These are phyloP conservation scores for Sphenostylis stenocarpa DNA, from an alignment of 306 rosid species.

Conservation along the genomic window DNA sequence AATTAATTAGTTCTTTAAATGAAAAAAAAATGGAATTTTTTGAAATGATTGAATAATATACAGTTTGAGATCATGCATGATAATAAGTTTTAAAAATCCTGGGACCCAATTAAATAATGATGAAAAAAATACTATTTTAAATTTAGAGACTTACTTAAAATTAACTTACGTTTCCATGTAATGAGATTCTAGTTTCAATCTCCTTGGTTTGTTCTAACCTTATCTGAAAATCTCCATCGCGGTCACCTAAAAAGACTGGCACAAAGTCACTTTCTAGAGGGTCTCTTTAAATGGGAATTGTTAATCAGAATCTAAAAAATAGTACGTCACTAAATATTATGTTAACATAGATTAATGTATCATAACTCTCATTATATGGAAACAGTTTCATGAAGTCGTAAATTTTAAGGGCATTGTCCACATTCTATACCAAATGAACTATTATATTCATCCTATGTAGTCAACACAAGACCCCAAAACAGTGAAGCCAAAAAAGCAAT, in stretches of 20 bases:
- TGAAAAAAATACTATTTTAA: too few species aligned
- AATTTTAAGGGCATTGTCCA: background rate
- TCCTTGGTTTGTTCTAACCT: constrained; percentile 1
- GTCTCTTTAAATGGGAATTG: constrained; percentile 8
- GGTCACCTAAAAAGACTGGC: constrained; percentile 18
- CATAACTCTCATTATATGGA: background rate
- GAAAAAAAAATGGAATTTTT: too few species aligned
- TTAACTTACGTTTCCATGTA: background rate
- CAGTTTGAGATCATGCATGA: too few species aligned
- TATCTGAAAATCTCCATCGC: background rate
- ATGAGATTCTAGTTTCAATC: background rate
- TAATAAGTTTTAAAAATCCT: too few species aligned
- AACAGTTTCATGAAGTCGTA: background rate
- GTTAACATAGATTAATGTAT: background rate
- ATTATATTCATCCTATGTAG: background rate
- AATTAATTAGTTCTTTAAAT: too few species aligned
- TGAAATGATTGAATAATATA: too few species aligned
- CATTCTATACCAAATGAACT: background rate
- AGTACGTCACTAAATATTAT: background rate
- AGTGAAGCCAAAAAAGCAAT: constrained; percentile 3
- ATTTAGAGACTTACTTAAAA: background rate
- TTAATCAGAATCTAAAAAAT: constrained; percentile 6
- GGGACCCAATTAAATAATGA: too few species aligned
- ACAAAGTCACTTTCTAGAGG: constrained; percentile 34
- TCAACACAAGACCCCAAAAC: constrained; percentile 22